Evolutionary conservation across 192 early-diverging fungal genomes (phyloP), one percentile per base, ranked within the genome.

Genomic region (Fimicolochytrium jonesii): DNA sequence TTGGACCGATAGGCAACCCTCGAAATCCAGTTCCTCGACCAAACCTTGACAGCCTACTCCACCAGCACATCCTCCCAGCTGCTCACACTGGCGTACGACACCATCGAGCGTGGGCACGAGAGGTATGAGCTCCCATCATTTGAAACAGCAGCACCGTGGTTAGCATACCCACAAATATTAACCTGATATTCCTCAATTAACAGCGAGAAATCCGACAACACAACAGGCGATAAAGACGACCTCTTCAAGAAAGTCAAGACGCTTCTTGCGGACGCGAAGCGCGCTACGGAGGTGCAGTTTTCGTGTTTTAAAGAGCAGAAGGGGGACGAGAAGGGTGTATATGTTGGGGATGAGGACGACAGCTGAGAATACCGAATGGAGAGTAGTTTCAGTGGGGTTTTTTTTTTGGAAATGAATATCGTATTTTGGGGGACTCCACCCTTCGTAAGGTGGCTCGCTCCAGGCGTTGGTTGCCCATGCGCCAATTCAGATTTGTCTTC

Each of bases 21-120:
- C 5, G 95, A 98, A 72, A 90, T 87, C 51, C 86, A 93, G 69
- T 89, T 95, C 55, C 86, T 97, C 65, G 85, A 92, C 61, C 88
- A 87, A 67, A 91, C 88, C 1, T 65, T 98, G 32, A 70, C 85
- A 20, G 77, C 83, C 61, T 98, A 91, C 72, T 77, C 91, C 59
- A 86, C 83, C 4, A 69, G 82, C 13, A 59, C 73, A 15, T 83
- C 90, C 6, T 76, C 75, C 36, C 77, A 87, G 58, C 78, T 88
- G 31, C 74, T 95, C 58, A 80, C 82, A 33, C 78, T 86, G 44
- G 87, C 96, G 33, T 88, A 92, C 68, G 76, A 80, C 37, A 80
- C 83, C 3, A 82, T 95, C 22, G 86, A 92, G 35, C 66, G 81
- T 23, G 39, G 56, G 20, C 13, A 20, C 20, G 34, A 56, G n/a